Evolutionary conservation across 116 monocot species (phyloP).

Genomic region (Dioscorea cayenensis): DNA sequence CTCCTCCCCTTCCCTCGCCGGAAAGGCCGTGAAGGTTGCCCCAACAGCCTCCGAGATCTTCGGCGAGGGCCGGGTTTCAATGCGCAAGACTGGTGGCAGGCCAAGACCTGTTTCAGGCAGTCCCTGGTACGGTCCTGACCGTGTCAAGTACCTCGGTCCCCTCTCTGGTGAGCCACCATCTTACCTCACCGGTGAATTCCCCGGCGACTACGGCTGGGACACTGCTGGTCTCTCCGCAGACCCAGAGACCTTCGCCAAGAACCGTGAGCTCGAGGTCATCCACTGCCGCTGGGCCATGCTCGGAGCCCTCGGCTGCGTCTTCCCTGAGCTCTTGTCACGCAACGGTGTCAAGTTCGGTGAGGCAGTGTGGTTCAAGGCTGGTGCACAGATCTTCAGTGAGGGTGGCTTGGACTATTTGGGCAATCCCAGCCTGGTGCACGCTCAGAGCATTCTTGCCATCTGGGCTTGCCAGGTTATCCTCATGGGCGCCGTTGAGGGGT

Average conservation of each 20-base stretch:
- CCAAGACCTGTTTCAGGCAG: constrained; percentile 30
- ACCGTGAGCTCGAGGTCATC: constrained; percentile 65
- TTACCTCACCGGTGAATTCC: constrained; percentile 47
- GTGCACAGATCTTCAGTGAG: constrained; percentile 58
- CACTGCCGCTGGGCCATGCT: constrained; percentile 70
- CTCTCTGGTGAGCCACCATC: constrained; percentile 44
- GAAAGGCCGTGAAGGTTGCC: constrained; percentile 15
- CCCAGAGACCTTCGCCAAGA: constrained; percentile 69
- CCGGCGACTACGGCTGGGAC: constrained; percentile 52
- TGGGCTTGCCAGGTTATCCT: constrained; percentile 58
- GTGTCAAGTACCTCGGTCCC: constrained; percentile 55
- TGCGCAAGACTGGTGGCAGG: constrained; percentile 20
- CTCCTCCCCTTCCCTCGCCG: constrained; percentile 26
- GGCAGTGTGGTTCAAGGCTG: constrained; percentile 83
- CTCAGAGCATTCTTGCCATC: constrained; percentile 73
- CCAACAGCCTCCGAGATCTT: constrained; percentile 4
- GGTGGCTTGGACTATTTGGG: constrained; percentile 60
- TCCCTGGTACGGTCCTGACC: constrained; percentile 63
- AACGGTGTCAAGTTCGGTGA: constrained; percentile 77
- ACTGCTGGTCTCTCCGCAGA: constrained; percentile 49
- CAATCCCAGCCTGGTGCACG: constrained; percentile 57
- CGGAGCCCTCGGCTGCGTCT: constrained; percentile 53
- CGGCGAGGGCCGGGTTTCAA: constrained; percentile 18
- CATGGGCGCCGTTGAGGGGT: constrained; percentile 63
- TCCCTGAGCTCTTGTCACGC: constrained; percentile 57